Evolutionary conservation across 768 basidiomycete genomes (phyloP).

Genomic region (Kwoniella bestiolae): DNA sequence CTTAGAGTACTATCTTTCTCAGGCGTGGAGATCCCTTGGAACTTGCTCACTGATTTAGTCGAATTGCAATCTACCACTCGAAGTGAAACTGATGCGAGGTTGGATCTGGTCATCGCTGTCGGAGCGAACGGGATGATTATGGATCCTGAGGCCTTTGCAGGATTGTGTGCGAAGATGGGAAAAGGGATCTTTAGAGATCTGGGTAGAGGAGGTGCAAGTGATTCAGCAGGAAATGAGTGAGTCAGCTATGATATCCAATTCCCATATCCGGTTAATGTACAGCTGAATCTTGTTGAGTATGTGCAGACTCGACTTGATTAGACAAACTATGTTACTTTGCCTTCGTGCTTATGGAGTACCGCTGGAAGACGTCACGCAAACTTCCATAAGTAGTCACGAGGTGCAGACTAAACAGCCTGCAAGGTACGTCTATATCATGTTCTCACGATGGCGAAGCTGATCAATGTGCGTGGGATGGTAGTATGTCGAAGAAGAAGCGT

Average conservation of each 20-base stretch:
- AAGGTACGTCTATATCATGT: slow-evolving; percentile 19
- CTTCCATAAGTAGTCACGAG: slow-evolving; percentile 9
- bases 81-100: slow-evolving; percentile 16
- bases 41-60: slow-evolving; percentile 19
- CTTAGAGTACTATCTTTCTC: slow-evolving; percentile 45
- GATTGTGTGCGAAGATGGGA: slow-evolving; percentile 25
- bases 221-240: slow-evolving; percentile 7
- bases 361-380: slow-evolving; percentile 19
- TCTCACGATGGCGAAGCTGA: not conserved
- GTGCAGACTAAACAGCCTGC: slow-evolving; percentile 28
- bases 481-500: slow-evolving; percentile 26
- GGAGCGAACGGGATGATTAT: slow-evolving; percentile 29
- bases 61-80: slow-evolving; percentile 18
- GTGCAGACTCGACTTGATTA: slow-evolving; percentile 20
- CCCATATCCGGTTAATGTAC: too few relatives aligned
- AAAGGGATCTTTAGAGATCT: slow-evolving; percentile 15
- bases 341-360: slow-evolving; percentile 39
- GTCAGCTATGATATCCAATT: too few relatives aligned
- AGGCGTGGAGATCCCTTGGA: slow-evolving; percentile 45
- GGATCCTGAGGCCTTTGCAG: slow-evolving; percentile 26
- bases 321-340: slow-evolving; percentile 19
- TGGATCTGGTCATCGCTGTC: slow-evolving; percentile 42
- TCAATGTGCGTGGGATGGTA: not conserved
- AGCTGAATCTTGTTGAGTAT: not conserved
- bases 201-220: not conserved